Evolutionary conservation across 2,329 filamentous ascomycete genomes (phyloP), one percentile per base, ranked within the genome.

Genomic region (Cadophora sp.): DNA sequence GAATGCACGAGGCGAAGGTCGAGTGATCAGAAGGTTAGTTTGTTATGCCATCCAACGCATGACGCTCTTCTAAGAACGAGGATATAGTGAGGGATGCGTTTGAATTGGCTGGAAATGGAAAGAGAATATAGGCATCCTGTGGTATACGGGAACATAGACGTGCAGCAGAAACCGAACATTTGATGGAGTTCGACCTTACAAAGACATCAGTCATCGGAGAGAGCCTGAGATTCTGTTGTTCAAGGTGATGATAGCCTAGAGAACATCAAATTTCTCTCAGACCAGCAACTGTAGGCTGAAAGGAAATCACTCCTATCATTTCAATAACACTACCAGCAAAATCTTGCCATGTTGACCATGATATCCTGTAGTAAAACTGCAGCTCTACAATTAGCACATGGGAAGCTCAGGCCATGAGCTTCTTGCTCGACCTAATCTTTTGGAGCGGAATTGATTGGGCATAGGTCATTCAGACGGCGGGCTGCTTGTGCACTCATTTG

Each of bases 91-190:
- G 19, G 8, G 27, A 50, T 9, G 27, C 50, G 29, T 31, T 7
- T 9, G n/a, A 62, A 50, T 11, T 62, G 29, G 59, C 40, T 50
- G 40, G 27, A 62, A 50, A 48, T 29, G 34, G 26, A 31, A 8
- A 31, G 40, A 50, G 22, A 16, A 62, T 62, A 62, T 62, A 50
- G 46, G 37, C 22, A 53, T 55, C 61, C 61, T 55, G 40, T 63
- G 31, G 27, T 37, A 63, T 63, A 63, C 37, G 26, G 19, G 19
- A 53, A 55, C 26, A n/a, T 51, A 31, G 59, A 62, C 37, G 59
- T 50, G 59, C 59, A 62, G 59, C 59, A 62, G 46, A 62, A 61
- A 59, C 56, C 6, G 11, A 59, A 26, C 11, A 43, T 40, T 43
- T 59, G 11, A 19, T 37, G 7, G 31, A 59, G 2, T 37, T 24